These are phyloP conservation scores for Logfia minima DNA, from an alignment of 129 eudicot genomes.

Conservation along the genomic window DNA sequence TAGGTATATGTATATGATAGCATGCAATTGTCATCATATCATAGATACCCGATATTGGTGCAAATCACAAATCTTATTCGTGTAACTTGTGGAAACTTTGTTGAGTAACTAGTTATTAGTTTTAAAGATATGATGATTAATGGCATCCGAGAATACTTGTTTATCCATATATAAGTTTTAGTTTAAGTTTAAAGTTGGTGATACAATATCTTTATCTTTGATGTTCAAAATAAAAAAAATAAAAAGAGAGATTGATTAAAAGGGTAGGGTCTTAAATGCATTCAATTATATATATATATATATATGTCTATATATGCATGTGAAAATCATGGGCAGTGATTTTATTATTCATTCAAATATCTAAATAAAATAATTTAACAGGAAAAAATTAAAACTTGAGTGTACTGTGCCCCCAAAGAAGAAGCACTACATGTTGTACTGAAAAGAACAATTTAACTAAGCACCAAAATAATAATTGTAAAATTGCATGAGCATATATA, in stretches of 20 bases:
- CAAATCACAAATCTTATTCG: not conserved
- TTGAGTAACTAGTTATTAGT: too few relatives aligned
- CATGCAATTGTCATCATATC: not conserved
- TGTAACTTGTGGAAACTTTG: too few relatives aligned
- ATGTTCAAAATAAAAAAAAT: too few relatives aligned
- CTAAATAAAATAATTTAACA: not conserved
- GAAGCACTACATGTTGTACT: not conserved
- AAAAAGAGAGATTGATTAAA: not conserved
- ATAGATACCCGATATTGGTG: not conserved
- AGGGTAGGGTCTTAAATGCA: not conserved
- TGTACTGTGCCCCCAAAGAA: not conserved
- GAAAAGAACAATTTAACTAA: not conserved
- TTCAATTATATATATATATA: not conserved
- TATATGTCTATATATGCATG: slow-evolving; percentile 15
- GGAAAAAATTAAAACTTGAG: not conserved
- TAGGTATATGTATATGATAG: too few relatives aligned
- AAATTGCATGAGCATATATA: too few relatives aligned
- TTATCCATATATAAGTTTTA: too few relatives aligned
- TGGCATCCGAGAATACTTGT: too few relatives aligned
- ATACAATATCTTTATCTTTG: too few relatives aligned
- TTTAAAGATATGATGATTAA: too few relatives aligned
- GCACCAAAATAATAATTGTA: not conserved
- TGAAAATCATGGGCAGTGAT: slow-evolving; percentile 12
- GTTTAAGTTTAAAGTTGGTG: too few relatives aligned
- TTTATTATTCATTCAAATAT: not conserved